Conservation (phyloP, 768 basidiomycete genomes). For the Gloeophyllum trabeum region DNA sequence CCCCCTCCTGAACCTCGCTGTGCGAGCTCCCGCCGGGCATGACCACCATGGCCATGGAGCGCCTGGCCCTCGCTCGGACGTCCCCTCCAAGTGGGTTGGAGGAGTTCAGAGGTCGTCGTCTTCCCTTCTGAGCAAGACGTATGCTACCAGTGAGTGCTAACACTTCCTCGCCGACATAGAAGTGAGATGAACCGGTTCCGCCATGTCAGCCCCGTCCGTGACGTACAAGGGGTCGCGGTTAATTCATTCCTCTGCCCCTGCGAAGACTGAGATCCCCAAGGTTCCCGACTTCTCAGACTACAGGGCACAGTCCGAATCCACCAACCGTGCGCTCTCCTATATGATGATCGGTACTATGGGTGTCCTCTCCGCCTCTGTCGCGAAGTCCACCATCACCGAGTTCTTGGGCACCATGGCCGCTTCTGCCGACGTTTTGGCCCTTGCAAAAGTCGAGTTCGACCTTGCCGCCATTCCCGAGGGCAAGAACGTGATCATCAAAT, state of each 20-base stretch:
- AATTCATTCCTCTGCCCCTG: constrained; percentile 64
- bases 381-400: constrained; percentile 88
- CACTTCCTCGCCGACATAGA: neutral
- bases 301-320: constrained; percentile 50
- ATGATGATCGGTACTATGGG: constrained; percentile 90
- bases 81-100: constrained; percentile 51
- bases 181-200: neutral
- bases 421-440: constrained; percentile 93
- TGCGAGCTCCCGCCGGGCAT: constrained; percentile 46
- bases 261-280: constrained; percentile 53
- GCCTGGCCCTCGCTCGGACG: constrained; percentile 46
- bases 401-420: constrained; percentile 95
- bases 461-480: constrained; percentile 87
- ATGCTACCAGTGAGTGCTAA: constrained; percentile 41
- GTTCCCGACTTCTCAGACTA: constrained; percentile 88
- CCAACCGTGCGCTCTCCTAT: constrained; percentile 73
- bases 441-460: constrained; percentile 97
- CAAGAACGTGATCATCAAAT: constrained; percentile 96
- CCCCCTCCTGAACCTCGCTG: constrained; percentile 63
- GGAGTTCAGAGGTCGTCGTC: constrained; percentile 37
- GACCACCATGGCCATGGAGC: constrained; percentile 42
- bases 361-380: constrained; percentile 86
- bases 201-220: neutral
- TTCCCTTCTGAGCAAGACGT: constrained; percentile 51
- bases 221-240: constrained; percentile 35